These are phyloP conservation scores for Apiotrichum laibachii DNA, from an alignment of 1,284 basidiomycete species.

Conservation along the genomic window DNA sequence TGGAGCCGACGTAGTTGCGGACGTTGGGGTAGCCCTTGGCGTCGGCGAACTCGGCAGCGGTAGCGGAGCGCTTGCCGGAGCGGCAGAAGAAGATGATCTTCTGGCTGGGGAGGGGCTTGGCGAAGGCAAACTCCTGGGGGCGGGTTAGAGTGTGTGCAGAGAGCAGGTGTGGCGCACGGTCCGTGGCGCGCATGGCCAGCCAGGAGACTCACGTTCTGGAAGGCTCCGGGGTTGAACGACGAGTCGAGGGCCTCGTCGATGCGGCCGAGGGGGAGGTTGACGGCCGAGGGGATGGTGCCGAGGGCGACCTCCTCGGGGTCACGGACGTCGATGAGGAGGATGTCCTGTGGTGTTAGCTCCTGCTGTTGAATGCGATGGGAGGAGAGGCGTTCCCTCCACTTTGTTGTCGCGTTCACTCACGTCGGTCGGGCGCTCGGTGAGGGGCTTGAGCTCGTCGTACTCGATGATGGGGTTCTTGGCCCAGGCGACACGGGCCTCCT, in stretches of 20 bases:
- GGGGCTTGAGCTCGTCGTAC: constrained; percentile 81
- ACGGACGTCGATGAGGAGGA: constrained; percentile 87
- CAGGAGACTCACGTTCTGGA: constrained; percentile 55
- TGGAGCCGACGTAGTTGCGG: constrained; percentile 85
- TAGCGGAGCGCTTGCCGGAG: constrained; percentile 78
- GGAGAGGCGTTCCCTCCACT: not conserved
- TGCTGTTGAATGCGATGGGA: not conserved
- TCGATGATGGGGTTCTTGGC: constrained; percentile 58
- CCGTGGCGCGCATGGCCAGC: too few species aligned
- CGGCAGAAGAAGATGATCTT: constrained; percentile 93
- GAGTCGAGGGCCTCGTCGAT: constrained; percentile 66
- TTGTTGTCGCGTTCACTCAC: constrained; percentile 57
- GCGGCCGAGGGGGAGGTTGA: constrained; percentile 84
- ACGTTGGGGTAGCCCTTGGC: constrained; percentile 81
- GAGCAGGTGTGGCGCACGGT: not conserved
- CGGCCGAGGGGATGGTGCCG: constrained; percentile 91
- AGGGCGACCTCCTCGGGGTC: constrained; percentile 90
- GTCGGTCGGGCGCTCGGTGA: constrained; percentile 72
- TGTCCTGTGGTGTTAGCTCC: constrained; percentile 56
- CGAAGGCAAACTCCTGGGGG: constrained; percentile 66
- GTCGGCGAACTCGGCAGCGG: constrained; percentile 79
- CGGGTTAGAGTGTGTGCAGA: not conserved
- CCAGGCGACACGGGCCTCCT: constrained; percentile 27
- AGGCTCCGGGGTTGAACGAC: constrained; percentile 58
- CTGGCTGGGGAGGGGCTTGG: constrained; percentile 71